Base-by-base conservation (phyloP, 2,329 filamentous ascomycete genomes). In the Aspergillus sp. region DNA sequence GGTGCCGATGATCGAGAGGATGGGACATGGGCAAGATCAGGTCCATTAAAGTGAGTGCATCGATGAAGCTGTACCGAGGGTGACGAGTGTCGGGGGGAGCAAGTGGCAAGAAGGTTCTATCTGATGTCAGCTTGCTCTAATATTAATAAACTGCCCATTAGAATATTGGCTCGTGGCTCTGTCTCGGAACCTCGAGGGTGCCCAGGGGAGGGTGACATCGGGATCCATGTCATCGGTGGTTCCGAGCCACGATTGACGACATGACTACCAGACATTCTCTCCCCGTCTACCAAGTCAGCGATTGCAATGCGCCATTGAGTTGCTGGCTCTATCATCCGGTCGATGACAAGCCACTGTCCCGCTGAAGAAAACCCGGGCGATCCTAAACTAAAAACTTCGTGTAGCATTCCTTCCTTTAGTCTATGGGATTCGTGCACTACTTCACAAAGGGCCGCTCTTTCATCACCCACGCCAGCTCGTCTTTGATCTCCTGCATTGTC, bases 381-480 rank as follows among this genome's bases (percentile, higher is more conserved):
- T 7, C 4, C 26, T 30, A 11, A 30, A 30, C 5, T 30, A 30
- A 30, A 11, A 11, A 11, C 26, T 10, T 30, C 26, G 26, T 30
- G 26, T 8, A 30, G 26, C 26, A 11, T 30, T 30, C 10, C 8
- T 7, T 24, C 22, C 4, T 11, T 11, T 3, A 30, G 26, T 30
- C 26, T 30, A 30, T 30, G 8, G 26, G 8, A 30, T 30, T 30
- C 32, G 30, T 36, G n/a, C 30, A 38, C 22, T 24, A 42, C 9
- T 38, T 32, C 22, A 41, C 42, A 17, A 50, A 53, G 3, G 51
- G 51, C 43, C 42, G 38, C 13, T 42, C 38, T 20, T 43, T 50
- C 36, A 40, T 46, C 51, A 71, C 70, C n/a, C 56, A 65, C 10
- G 72, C 72, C 56, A 76, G 70, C 56, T 79, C 74, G 13, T 79